Evolutionary conservation across 371 early-diverging fungal species (phyloP).

Genomic region (Mucor irregularis): DNA sequence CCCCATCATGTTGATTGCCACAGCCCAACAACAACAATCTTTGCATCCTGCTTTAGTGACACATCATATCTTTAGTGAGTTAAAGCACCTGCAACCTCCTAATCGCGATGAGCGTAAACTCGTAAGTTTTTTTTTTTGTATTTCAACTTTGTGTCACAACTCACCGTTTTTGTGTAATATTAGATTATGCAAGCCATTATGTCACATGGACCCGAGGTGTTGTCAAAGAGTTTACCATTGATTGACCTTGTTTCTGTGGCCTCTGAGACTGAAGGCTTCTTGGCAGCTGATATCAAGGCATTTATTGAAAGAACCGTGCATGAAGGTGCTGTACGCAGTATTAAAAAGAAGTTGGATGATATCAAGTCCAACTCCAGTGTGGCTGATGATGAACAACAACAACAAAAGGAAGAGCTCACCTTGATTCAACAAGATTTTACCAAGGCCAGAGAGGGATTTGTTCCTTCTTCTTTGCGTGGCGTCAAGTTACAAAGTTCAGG

Average conservation of each 20-base stretch:
- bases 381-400: not conserved
- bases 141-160: no score
- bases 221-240: conserved; percentile 36
- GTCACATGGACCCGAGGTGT: conserved; percentile 35
- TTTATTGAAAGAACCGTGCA: conserved; percentile 83
- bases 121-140: no score
- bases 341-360: conserved; percentile 38
- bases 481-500: conserved; percentile 78
- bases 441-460: conserved; percentile 77
- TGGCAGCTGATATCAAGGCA: conserved; percentile 81
- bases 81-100: conserved; percentile 68
- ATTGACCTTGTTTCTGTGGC: conserved; percentile 76
- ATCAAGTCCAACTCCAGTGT: no score
- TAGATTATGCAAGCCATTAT: conserved; percentile 65
- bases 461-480: conserved; percentile 81
- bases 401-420: conserved; percentile 9
- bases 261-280: conserved; percentile 86
- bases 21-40: conserved; percentile 69
- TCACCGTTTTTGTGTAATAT: no score
- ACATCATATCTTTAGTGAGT: conserved; percentile 70
- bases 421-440: conserved; percentile 68
- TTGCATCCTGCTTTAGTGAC: conserved; percentile 65
- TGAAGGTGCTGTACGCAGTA: conserved; percentile 74
- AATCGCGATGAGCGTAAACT: conserved; percentile 68
- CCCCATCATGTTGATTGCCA: conserved; percentile 67